A percentile compares a stretch with the other conserved stretches of the same genome.
These are phyloP conservation scores for Copromyces sp. DNA, from an alignment of 495 filamentous ascomycete genomes.

Conservation along the genomic window DNA sequence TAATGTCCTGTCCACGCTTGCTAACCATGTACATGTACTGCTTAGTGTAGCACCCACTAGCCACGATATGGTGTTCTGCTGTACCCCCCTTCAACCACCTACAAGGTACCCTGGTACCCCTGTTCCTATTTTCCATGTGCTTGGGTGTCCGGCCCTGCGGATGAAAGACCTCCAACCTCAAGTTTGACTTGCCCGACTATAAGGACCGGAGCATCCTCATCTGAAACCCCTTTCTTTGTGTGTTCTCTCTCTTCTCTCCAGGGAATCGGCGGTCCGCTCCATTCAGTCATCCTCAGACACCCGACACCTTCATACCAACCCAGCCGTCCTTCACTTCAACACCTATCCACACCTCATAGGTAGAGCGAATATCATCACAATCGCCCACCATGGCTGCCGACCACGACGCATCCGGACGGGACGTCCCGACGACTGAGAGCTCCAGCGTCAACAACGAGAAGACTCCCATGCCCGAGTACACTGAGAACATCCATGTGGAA, in stretches of 20 bases:
- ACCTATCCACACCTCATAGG: background rate
- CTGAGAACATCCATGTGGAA: conserved; percentile 12
- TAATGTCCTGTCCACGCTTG: background rate
- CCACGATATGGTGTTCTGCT: background rate
- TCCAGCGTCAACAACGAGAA: conserved; percentile 24
- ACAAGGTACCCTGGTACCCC: background rate
- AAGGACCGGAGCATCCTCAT: conserved; percentile 1
- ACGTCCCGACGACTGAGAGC: conserved; percentile 20
- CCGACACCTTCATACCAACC: background rate
- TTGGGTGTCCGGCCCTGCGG: background rate
- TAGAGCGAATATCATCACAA: background rate
- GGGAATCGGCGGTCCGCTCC: background rate
- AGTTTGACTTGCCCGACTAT: background rate
- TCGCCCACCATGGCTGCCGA: conserved; percentile 16
- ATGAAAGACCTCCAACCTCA: background rate
- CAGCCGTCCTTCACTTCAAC: background rate
- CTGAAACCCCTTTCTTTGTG: background rate
- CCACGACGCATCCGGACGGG: conserved; percentile 11
- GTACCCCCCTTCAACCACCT: background rate
- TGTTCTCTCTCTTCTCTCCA: background rate
- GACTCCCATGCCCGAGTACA: background rate
- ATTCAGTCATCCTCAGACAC: background rate
- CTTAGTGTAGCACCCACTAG: background rate
- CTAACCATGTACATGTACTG: background rate
- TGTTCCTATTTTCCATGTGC: background rate